Percentiles rank a stretch among this genome's conserved stretches.
phyloP scores from a whole-genome alignment of 441 rosid genomes.

The Aquilaria agallochum region DNA sequence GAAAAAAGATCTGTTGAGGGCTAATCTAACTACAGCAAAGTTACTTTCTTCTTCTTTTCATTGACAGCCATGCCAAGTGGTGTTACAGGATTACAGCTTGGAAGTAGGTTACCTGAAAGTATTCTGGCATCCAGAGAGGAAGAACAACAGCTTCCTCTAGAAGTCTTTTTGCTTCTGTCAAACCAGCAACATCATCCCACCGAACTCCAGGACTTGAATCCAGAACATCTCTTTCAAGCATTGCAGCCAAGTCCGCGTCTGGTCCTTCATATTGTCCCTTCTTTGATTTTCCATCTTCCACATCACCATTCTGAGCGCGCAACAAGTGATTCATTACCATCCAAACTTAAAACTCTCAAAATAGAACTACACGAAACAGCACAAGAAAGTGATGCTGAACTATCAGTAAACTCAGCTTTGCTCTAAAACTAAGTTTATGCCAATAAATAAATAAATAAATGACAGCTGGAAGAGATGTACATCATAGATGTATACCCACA shows the following conservation, averaged over 20 bases:
- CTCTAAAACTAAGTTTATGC: too few relatives aligned
- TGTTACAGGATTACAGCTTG: too few relatives aligned
- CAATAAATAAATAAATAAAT: too few relatives aligned
- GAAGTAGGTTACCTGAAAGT: constrained; percentile 73
- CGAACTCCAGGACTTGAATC: constrained; percentile 95
- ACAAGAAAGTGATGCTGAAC: too few relatives aligned
- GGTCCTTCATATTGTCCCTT: constrained; percentile 91
- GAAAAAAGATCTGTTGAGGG: neutral
- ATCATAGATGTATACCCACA: too few relatives aligned
- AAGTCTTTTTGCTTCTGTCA: constrained; percentile 96
- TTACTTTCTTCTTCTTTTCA: neutral
- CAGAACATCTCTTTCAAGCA: constrained; percentile 99
- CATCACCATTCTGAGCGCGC: constrained; percentile 65
- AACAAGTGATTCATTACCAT: too few relatives aligned
- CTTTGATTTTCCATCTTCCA: constrained; percentile 88
- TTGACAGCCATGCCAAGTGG: neutral
- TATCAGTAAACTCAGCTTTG: too few relatives aligned
- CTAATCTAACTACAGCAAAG: neutral
- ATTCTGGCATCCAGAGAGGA: constrained; percentile 99
- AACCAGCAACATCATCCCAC: constrained; percentile 99
- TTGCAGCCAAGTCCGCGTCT: constrained; percentile 93
- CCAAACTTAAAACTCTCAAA: too few relatives aligned
- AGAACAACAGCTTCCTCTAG: constrained; percentile 99
- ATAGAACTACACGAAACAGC: too few relatives aligned
- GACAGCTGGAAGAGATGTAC: too few relatives aligned